phyloP scores from a whole-genome alignment of 305 asterid species.

The Solanum hybrid region DNA sequence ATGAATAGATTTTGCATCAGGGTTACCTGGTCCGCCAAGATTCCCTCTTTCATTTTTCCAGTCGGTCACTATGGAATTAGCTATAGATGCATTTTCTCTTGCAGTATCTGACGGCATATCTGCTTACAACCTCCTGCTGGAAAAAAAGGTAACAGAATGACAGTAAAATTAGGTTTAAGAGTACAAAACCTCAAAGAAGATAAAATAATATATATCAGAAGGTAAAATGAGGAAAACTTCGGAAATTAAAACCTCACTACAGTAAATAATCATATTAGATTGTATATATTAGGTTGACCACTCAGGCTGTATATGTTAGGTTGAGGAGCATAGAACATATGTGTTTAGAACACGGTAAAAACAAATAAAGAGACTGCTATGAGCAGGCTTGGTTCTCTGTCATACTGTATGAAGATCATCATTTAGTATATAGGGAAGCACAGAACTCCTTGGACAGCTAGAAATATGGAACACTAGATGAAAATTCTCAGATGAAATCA shows the following conservation, averaged over 20 bases:
- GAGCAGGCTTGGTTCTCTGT: not conserved
- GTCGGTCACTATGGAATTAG: slow-evolving; percentile 42
- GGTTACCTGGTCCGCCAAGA: slow-evolving; percentile 50
- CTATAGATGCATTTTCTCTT: slow-evolving; percentile 36
- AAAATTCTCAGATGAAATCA: not conserved
- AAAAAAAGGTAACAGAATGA: slow-evolving; percentile 12
- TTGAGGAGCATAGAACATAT: not conserved
- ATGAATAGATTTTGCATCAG: slow-evolving; percentile 9
- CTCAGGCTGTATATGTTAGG: not conserved
- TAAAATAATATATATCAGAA: not conserved
- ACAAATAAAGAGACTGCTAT: not conserved
- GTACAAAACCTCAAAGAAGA: slow-evolving; percentile 12
- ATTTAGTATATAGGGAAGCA: not conserved
- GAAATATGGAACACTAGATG: not conserved
- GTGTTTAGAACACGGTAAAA: not conserved
- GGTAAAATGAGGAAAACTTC: not conserved
- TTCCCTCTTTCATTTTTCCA: slow-evolving; percentile 36
- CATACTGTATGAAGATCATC: not conserved
- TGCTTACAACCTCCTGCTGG: slow-evolving; percentile 14
- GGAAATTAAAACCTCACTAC: not conserved
- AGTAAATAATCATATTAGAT: not conserved
- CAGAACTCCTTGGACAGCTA: not conserved
- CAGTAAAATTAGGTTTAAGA: slow-evolving; percentile 6
- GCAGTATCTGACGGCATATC: slow-evolving; percentile 50
- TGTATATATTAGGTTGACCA: not conserved